Base-by-base conservation (phyloP, 2,329 filamentous ascomycete species). In the Trichophyton simii region DNA sequence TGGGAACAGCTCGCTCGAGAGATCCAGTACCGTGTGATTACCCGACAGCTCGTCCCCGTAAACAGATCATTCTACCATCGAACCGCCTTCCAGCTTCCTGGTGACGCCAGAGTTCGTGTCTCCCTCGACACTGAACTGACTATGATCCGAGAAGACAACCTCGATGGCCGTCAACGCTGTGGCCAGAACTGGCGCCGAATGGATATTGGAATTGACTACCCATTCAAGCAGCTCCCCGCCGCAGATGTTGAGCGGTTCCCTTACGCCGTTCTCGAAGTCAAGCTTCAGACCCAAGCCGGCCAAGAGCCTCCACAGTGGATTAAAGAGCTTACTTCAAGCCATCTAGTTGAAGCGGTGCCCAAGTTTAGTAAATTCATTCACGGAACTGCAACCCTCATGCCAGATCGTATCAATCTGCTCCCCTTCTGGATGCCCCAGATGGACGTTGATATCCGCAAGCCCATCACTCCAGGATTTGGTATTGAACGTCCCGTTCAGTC, bases 351-450 rank as follows among this genome's bases (percentile, higher is more conserved):
- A 76, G 91, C 94, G n/a, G 91, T 99, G 1, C 94, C 94, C 64
- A 99, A 99, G 72, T 99, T 97, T 76, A 96, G 91, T 70, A 99
- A 99, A 77, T 99, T 97, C 73, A 97, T 99, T 62, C 94, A 99
- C 73, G 94, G 94, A 63, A 91, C 87, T 1, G 92, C 92, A 8
- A 88, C 84, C 9, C 77, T 99, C 54, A 95, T 96, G 73, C 91
- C 91, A 0, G 82, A 86, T 52, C 85, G 88, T 61, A 99, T 99
- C 74, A 80, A 96, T 57, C 81, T 99, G 11, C 80, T 99, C 4
- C 94, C 94, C 0, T 99, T 89, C 79, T 99, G 94, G 94, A 89
- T 92, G 80, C 94, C 94, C 0, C 94, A 99, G 76, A 99, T 99
- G 94, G 87, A 95, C 67, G 85, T 95, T 25, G 94, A 99, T 70